Base-by-base conservation (phyloP, 345 rosid genomes). In the Gossypioides kirkii region DNA sequence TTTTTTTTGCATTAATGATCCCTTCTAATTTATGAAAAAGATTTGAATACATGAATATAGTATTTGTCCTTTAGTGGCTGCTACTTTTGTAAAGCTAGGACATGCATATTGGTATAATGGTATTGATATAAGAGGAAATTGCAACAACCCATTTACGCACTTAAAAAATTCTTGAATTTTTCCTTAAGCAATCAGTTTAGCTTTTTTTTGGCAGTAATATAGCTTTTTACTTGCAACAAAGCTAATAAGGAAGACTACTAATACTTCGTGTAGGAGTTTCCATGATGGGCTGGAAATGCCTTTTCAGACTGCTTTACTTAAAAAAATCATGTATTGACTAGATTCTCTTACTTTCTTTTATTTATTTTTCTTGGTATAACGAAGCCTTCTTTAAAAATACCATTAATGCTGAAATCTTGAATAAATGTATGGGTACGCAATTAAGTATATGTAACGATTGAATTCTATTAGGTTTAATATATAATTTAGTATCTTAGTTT, bases 141-240 rank as follows among this genome's bases (percentile, higher is more conserved):
- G 3, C 50, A 46, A 46, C 50, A 32, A 5, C 38, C 38, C 55
- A 6, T 41, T 13, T 63, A 18, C 14, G 2, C 28, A 10, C 50
- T 23, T 23, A 45, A 66, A 17, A 69, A 69, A 81, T 81, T 81
- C 83, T 75, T 79, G 26, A 65, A 53, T 43, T 70, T 69, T 2
- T 32, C 42, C 42, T 32, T 42, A 75, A 75, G 83, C 23, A 77
- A 75, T 66, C 61, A 55, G 18, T 46, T 55, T 43, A 23, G 26
- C 73, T 75, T 61, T 18, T 18, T 61, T 16, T 16, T 50, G n/a
- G 17, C 17, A 3, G 6, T 1, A 50, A 50, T 17, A 50, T 17
- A 50, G 18, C 54, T 50, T 50, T 32, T 50, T 20, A 50, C 64
- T 74, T 22, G 58, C 54, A 26, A 41, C 25, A 56, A 56, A 56